These are phyloP conservation scores for Monilinia aucupariae DNA, from an alignment of 2,329 filamentous ascomycete species.

Conservation along the genomic window DNA sequence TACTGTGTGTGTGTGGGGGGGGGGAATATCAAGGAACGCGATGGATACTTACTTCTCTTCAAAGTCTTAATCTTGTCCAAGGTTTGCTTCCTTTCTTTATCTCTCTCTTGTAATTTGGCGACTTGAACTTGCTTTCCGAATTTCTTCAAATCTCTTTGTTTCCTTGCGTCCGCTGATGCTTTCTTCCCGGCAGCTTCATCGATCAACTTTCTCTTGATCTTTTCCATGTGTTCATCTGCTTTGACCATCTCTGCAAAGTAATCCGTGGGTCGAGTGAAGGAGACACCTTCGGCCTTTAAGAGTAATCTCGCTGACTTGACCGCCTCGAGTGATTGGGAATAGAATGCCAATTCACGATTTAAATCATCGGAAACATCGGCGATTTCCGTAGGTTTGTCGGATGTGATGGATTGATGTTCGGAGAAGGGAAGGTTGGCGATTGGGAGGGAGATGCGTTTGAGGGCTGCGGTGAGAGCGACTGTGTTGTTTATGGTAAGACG, in stretches of 20 bases:
- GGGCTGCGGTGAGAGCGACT: slow-evolving; percentile 70
- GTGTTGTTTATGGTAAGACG: slow-evolving; percentile 98
- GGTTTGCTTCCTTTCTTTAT: slow-evolving; percentile 86
- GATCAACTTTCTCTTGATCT: slow-evolving; percentile 86
- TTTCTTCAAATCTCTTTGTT: slow-evolving; percentile 93
- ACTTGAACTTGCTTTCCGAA: slow-evolving; percentile 98
- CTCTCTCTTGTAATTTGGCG: slow-evolving; percentile 88
- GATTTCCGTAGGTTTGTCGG: slow-evolving; percentile 64
- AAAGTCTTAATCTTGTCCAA: slow-evolving; percentile 91
- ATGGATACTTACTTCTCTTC: slow-evolving; percentile 87
- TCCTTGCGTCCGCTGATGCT: slow-evolving; percentile 82
- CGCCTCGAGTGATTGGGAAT: slow-evolving; percentile 79
- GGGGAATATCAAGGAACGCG: neutral
- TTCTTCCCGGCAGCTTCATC: slow-evolving; percentile 91
- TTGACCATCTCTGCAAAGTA: slow-evolving; percentile 99
- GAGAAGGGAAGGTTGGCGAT: slow-evolving; percentile 69
- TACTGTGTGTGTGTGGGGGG: too few relatives aligned
- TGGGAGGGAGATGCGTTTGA: slow-evolving; percentile 72
- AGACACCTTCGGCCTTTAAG: slow-evolving; percentile 74
- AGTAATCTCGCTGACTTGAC: slow-evolving; percentile 66
- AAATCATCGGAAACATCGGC: slow-evolving; percentile 86
- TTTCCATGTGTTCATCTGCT: slow-evolving; percentile 96
- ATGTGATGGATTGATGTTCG: slow-evolving; percentile 72
- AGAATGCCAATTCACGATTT: slow-evolving; percentile 86
- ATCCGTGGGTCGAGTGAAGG: slow-evolving; percentile 84